Conservation (phyloP, 495 filamentous ascomycete genomes). For the Penicillium waksmanii region DNA sequence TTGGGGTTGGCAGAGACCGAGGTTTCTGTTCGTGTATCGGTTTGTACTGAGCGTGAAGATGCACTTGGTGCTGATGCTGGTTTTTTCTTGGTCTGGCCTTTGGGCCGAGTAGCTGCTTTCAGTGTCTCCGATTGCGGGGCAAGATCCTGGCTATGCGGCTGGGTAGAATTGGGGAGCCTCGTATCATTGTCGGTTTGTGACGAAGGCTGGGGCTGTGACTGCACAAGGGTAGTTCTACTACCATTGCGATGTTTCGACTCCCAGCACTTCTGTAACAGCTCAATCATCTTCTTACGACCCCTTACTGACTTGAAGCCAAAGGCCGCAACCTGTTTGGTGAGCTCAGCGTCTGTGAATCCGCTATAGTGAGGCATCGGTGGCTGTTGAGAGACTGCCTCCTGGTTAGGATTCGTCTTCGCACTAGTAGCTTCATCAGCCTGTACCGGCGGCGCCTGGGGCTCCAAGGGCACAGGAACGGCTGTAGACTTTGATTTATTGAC, state of each 20-base stretch:
- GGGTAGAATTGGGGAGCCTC: slow-evolving; percentile 3
- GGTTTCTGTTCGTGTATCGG: background rate
- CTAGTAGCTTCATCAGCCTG: slow-evolving; percentile 1
- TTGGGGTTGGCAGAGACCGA: background rate
- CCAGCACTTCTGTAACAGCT: slow-evolving; percentile 76
- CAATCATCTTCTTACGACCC: slow-evolving; percentile 70
- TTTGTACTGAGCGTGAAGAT: background rate
- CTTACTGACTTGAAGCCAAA: slow-evolving; percentile 80
- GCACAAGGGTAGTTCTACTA: background rate
- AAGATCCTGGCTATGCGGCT: slow-evolving; percentile 10
- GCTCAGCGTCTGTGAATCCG: slow-evolving; percentile 63
- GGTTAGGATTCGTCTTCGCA: background rate
- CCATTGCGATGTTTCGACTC: slow-evolving; percentile 44
- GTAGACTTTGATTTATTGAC: background rate
- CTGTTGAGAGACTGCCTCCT: slow-evolving; percentile 2
- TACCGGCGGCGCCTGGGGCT: background rate
- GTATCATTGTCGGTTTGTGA: background rate
- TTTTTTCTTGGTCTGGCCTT: slow-evolving; percentile 14
- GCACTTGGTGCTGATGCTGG: background rate
- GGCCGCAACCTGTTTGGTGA: slow-evolving; percentile 62
- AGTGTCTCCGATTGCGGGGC: slow-evolving; percentile 4
- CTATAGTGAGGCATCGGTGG: slow-evolving; percentile 62
- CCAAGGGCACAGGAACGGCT: background rate
- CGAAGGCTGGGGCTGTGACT: background rate
- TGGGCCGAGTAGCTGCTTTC: slow-evolving; percentile 13